These are phyloP conservation scores for Prunus padus DNA, from an alignment of 306 rosid species.

Conservation along the genomic window DNA sequence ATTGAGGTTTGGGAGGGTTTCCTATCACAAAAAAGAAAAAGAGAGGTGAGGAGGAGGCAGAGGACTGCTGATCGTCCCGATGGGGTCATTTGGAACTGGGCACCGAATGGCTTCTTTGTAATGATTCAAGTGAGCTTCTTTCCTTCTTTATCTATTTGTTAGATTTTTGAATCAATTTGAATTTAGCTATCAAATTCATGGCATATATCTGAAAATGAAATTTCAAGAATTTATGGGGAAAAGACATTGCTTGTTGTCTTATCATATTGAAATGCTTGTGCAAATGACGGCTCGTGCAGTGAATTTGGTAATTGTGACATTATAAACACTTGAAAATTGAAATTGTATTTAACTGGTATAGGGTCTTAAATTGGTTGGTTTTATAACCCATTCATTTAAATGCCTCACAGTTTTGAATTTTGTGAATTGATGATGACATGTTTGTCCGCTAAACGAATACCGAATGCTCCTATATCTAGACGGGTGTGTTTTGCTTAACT, in stretches of 20 bases:
- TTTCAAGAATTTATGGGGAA: neutral
- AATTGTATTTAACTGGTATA: neutral
- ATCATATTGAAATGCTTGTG: neutral
- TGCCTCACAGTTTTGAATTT: neutral
- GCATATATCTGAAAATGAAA: neutral
- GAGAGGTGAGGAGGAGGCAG: neutral
- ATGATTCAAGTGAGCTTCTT: slow-evolving; percentile 14
- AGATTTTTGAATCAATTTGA: neutral
- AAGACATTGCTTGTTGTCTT: neutral
- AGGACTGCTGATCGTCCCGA: neutral
- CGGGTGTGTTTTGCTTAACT: neutral
- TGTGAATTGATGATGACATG: neutral
- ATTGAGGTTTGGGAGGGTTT: neutral
- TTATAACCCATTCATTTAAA: neutral
- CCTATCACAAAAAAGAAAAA: neutral
- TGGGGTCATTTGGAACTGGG: neutral
- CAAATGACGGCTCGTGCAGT: neutral
- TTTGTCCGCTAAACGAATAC: neutral
- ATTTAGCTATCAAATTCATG: neutral
- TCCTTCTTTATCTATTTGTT: neutral
- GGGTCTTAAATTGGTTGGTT: neutral
- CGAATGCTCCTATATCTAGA: neutral
- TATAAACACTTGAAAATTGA: neutral
- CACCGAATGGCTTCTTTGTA: neutral
- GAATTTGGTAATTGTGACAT: neutral